Evolutionary conservation across 192 early-diverging fungal species (phyloP), one percentile per base, ranked within the genome.

Genomic region (Diversispora epigaea): DNA sequence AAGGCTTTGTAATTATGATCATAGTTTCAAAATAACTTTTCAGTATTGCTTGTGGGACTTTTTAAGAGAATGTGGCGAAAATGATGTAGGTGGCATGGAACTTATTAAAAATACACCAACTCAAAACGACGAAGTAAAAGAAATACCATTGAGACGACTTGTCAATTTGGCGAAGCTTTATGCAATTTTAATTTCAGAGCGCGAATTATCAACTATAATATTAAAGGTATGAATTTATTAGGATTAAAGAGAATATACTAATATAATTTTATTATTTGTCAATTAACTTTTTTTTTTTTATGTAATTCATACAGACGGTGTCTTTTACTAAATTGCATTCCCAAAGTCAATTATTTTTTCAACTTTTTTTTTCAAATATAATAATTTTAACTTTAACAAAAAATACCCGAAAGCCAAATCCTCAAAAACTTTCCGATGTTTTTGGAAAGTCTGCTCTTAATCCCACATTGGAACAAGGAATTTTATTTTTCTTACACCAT

Each of bases 21-120:
- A 93, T 79, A 89, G 89, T 8, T 94, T 90, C 85, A 90, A 90
- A 80, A 87, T 98, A 71, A 99, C 97, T 6, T 90, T 95, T 77
- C 94, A 96, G 86, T 99, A 93, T 79, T 89, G 90, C 15, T 85
- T 99, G 52, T 99, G 97, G 97, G 97, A 99, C 81, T 88, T 93
- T 76, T 77, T 99, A 68, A 89, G 97, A 64, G 91, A 89, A 64
- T 84, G 93, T 78, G 93, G 89, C 39, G 93, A 94, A 62, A 83
- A 78, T n/a, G 92, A 91, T 68, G 88, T 92, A 3, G 91, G 91
- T 71, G 91, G 91, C 2, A 82, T 94, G 80, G 86, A 87, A 40
- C 78, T 79, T 68, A 60, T 79, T 50, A 83, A 80, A 15, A 80
- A 78, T 11, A 79, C 67, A 9, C 65, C 82, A 44, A 78, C 74